phyloP scores from a whole-genome alignment of 345 rosid species.

The Eutrema heterophyllum region DNA sequence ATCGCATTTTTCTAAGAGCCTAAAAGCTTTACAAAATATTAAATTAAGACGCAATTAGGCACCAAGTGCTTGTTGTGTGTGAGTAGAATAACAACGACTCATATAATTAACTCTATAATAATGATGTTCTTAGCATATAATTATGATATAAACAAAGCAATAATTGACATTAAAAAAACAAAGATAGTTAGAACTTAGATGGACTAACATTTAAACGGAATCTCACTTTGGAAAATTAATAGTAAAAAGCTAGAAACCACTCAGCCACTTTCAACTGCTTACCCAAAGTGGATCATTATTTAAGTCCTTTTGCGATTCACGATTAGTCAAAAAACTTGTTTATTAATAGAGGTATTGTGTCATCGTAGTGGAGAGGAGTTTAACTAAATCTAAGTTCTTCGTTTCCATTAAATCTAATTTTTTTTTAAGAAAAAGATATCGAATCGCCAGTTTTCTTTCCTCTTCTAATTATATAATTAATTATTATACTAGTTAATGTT shows the following conservation, averaged over 20 bases:
- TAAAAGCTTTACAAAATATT: neutral
- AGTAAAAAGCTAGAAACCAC: slow-evolving; percentile 29
- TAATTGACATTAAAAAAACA: too few species aligned
- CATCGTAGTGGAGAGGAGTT: too few species aligned
- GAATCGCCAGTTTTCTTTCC: neutral
- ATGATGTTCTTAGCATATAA: too few species aligned
- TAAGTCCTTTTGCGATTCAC: too few species aligned
- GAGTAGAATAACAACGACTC: slow-evolving; percentile 31
- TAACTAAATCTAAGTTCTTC: neutral
- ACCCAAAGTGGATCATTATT: slow-evolving; percentile 32
- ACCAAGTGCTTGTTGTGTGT: slow-evolving; percentile 32
- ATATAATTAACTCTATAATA: too few species aligned
- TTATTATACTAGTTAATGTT: too few species aligned
- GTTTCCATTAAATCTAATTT: neutral
- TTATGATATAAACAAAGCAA: too few species aligned
- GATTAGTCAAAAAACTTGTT: neutral
- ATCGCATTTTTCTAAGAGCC: neutral
- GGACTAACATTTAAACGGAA: too few species aligned
- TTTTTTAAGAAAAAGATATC: neutral
- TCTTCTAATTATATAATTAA: too few species aligned
- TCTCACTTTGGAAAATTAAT: too few species aligned
- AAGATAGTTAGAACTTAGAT: too few species aligned
- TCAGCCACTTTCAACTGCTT: slow-evolving; percentile 30
- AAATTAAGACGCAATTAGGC: slow-evolving; percentile 29
- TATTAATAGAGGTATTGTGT: neutral